These are phyloP conservation scores for Pleurotus pulmonarius DNA, from an alignment of 768 basidiomycete genomes.

Conservation along the genomic window DNA sequence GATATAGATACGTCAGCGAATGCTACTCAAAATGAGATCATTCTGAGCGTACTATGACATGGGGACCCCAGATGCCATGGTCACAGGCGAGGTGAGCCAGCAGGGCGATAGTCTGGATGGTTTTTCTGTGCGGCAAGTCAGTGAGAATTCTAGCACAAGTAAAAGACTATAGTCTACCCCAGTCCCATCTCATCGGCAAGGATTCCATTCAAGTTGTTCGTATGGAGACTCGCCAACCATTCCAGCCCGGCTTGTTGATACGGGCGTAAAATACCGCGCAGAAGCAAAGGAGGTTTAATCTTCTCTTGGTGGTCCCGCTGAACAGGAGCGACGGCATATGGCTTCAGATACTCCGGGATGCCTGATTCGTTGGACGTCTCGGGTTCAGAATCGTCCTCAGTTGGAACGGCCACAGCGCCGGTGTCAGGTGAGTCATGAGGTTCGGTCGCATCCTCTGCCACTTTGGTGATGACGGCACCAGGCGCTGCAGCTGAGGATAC, in stretches of 20 bases:
- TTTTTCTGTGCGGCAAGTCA: constrained; percentile 56
- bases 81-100: constrained; percentile 91
- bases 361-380: background rate
- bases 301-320: constrained; percentile 59
- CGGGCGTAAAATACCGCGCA: constrained; percentile 85
- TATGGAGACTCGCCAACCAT: constrained; percentile 88
- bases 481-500: no score
- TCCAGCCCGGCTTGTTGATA: constrained; percentile 93
- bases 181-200: constrained; percentile 94
- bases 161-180: constrained; percentile 51
- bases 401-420: constrained; percentile 35
- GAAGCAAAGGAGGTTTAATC: constrained; percentile 64
- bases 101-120: constrained; percentile 93
- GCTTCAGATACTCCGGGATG: constrained; percentile 56
- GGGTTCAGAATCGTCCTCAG: constrained; percentile 26
- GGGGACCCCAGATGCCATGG: constrained; percentile 88
- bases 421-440: constrained; percentile 8
- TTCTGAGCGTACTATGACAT: constrained; percentile 62
- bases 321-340: constrained; percentile 69
- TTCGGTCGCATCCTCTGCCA: background rate
- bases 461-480: background rate
- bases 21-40: constrained; percentile 15
- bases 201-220: constrained; percentile 78
- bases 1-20: background rate
- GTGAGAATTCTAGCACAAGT: background rate